Base-by-base conservation (phyloP, 352 stramenopile genomes). In the Globisporangium orthogonon region DNA sequence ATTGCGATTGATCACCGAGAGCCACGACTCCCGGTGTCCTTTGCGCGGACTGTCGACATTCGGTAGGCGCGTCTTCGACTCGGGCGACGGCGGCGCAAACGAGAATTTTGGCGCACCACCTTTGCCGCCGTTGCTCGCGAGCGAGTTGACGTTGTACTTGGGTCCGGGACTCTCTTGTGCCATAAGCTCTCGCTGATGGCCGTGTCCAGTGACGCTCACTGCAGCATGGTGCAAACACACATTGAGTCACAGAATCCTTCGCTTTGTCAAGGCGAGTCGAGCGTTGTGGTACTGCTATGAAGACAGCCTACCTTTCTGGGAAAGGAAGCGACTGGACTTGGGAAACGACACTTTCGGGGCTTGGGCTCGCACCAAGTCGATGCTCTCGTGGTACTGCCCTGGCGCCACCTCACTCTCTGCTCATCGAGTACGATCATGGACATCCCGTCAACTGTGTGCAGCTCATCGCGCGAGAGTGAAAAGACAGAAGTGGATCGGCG, bases 1-100 rank as follows among this genome's bases (percentile, higher is more conserved):
- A 37, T 93, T 91, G 55, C 72, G 80, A 53, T 93, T 89, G 59
- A 93, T 90, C 5, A 84, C 76, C 3, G 78, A 90, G 23, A 93
- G 52, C 83, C 83, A 93, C 30, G 83, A 91, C 52, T 90, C 83
- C 13, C 83, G 83, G 45, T 86, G 77, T 39, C 79, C 78, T 39
- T 71, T 71, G 0, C 67, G 72, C 30, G 82, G 74, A 47, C 61
- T 83, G 47, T 74, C 73, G 23, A 89, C 72, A 15, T 76, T 76
- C 18, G 78, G 70, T 18, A 87, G 52, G 13, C 78, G 68, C 13
- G 69, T 88, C 49, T 80, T 81, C 37, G 72, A 67, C 57, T 78
- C 68, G 31, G 76, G 67, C 0, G 72, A 75, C 2, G 76, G 76
- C 11, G 75, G 66, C 6, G 81, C 78, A 39, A 93, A 93, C 4